These are phyloP conservation scores for Pyrenophora tritici-repentis DNA, from an alignment of 2,329 filamentous ascomycete genomes.

Conservation along the genomic window DNA sequence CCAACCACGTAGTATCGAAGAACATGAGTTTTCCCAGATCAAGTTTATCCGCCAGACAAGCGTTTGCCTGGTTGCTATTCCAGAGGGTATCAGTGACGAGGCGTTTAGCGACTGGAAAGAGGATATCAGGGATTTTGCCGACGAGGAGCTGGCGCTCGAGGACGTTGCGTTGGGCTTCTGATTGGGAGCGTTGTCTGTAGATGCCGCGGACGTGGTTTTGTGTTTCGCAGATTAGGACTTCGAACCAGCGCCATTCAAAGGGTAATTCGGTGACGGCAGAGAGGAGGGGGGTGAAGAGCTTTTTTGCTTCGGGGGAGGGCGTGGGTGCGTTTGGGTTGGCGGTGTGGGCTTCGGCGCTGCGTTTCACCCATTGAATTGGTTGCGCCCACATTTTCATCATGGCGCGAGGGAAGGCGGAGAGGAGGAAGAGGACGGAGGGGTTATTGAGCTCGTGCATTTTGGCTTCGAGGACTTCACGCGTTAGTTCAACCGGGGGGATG, in stretches of 20 bases:
- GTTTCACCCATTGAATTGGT: slow-evolving; percentile 40
- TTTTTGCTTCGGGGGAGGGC: slow-evolving; percentile 52
- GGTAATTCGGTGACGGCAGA: slow-evolving; percentile 44
- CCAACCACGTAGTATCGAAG: slow-evolving; percentile 71
- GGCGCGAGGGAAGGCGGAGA: slow-evolving; percentile 43
- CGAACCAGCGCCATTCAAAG: slow-evolving; percentile 53
- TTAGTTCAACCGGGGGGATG: slow-evolving; percentile 45
- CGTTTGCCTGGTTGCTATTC: slow-evolving; percentile 41
- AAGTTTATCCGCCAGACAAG: slow-evolving; percentile 61
- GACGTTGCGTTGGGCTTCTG: slow-evolving; percentile 52
- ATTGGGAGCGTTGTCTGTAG: slow-evolving; percentile 54
- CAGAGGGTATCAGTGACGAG: slow-evolving; percentile 52
- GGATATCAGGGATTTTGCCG: slow-evolving; percentile 56
- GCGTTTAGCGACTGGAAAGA: slow-evolving; percentile 55
- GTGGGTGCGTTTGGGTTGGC: slow-evolving; percentile 45
- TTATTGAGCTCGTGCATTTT: slow-evolving; percentile 42
- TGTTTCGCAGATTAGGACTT: slow-evolving; percentile 61
- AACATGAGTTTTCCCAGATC: slow-evolving; percentile 74
- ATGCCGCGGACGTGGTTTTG: slow-evolving; percentile 67
- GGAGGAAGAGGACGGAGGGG: slow-evolving; percentile 39
- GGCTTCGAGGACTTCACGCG: slow-evolving; percentile 31
- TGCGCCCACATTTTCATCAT: slow-evolving; percentile 46
- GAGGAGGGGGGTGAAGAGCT: slow-evolving; percentile 48
- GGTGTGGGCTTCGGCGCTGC: slow-evolving; percentile 35
- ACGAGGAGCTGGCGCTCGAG: slow-evolving; percentile 60